Evolutionary conservation across 169 alveolate genomes (phyloP).

Genomic region (Plasmodium chabaudi): DNA sequence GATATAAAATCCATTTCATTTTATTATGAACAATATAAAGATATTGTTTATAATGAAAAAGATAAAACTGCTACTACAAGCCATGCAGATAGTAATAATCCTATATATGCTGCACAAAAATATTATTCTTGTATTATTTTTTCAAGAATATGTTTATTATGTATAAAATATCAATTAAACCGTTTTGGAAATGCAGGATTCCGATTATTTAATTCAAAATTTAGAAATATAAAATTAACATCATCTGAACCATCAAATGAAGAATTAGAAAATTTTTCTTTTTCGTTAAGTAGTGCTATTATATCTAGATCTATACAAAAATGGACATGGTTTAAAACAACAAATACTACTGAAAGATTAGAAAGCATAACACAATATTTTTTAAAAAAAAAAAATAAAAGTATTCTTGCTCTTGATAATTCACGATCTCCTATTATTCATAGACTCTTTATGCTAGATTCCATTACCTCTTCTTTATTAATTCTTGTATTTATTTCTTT

Average conservation of each 20-base stretch:
- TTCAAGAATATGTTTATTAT: constrained; percentile 58
- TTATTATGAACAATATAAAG: constrained; percentile 36
- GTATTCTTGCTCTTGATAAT: constrained; percentile 65
- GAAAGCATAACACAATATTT: constrained; percentile 72
- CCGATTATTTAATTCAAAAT: constrained; percentile 44
- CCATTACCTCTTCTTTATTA: constrained; percentile 45
- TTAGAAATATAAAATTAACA: constrained; percentile 45
- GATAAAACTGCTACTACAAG: background rate
- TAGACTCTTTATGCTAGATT: constrained; percentile 62
- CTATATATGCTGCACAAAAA: constrained; percentile 11
- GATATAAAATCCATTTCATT: constrained; percentile 45
- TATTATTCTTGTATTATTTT: constrained; percentile 46
- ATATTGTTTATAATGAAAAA: constrained; percentile 4
- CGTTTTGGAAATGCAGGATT: constrained; percentile 67
- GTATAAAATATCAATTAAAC: constrained; percentile 61
- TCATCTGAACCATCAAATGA: constrained; percentile 66
- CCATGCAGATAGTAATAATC: background rate
- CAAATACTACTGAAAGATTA: constrained; percentile 57
- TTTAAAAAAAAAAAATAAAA: constrained; percentile 59
- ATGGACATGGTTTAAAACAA: constrained; percentile 66
- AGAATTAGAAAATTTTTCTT: constrained; percentile 61
- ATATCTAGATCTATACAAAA: constrained; percentile 51
- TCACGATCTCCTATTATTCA: constrained; percentile 63
- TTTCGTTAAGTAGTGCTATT: constrained; percentile 54
- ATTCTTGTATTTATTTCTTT: constrained; percentile 20